Conservation (phyloP, 106 monocot genomes). For the Dioscorea dumetorum region DNA sequence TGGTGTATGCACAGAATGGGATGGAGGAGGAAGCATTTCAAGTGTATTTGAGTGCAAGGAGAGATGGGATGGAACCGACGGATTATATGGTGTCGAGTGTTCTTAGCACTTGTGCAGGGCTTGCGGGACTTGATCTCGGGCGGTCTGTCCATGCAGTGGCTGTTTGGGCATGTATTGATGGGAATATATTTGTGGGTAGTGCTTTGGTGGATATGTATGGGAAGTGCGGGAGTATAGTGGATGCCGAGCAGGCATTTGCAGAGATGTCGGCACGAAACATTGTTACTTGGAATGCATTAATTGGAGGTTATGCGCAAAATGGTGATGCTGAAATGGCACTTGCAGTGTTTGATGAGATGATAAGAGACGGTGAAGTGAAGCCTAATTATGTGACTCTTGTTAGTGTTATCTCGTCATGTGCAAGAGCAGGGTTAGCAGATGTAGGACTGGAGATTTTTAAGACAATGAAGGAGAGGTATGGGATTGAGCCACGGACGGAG, state of each 20-base stretch:
- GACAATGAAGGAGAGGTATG: constrained; percentile 58
- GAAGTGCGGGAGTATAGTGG: constrained; percentile 66
- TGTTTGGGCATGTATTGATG: constrained; percentile 43
- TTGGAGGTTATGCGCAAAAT: constrained; percentile 58
- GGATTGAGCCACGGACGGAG: constrained; percentile 59
- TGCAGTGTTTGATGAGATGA: constrained; percentile 50
- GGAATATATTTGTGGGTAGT: constrained; percentile 67
- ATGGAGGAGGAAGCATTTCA: constrained; percentile 64
- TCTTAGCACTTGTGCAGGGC: constrained; percentile 58
- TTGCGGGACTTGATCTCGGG: constrained; percentile 69
- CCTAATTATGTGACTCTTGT: constrained; percentile 81
- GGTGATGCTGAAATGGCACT: constrained; percentile 52
- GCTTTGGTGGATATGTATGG: constrained; percentile 88
- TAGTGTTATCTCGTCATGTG: constrained; percentile 59
- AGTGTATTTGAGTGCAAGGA: constrained; percentile 39
- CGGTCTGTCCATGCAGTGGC: constrained; percentile 59
- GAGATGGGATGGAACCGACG: constrained; percentile 46
- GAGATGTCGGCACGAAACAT: constrained; percentile 46
- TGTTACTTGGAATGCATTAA: constrained; percentile 74
- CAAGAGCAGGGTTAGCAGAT: constrained; percentile 51
- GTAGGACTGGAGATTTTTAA: constrained; percentile 64
- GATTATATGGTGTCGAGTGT: constrained; percentile 80
- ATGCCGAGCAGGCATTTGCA: constrained; percentile 47
- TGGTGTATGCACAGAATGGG: constrained; percentile 59
- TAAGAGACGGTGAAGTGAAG: constrained; percentile 13